Evolutionary conservation across 495 filamentous ascomycete species (phyloP).

Genomic region (Penicillium canariense): DNA sequence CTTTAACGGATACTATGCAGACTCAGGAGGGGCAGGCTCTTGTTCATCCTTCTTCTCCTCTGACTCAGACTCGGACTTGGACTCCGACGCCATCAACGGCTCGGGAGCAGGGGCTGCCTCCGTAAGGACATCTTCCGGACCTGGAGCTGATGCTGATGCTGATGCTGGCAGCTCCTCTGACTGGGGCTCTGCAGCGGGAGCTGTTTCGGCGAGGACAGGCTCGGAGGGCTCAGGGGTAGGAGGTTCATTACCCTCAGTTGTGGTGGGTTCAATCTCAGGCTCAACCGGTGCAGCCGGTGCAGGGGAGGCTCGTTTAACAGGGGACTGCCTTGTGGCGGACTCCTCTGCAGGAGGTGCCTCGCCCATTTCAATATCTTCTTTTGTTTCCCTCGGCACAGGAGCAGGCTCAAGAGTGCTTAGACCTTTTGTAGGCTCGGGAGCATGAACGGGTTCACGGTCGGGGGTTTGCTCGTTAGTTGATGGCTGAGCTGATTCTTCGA

Average conservation of each 20-base stretch:
- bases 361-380: slow-evolving; percentile 14
- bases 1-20: not conserved
- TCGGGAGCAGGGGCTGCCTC: not conserved
- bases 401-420: not conserved
- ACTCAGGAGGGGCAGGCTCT: slow-evolving; percentile 2
- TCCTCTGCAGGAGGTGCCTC: slow-evolving; percentile 5
- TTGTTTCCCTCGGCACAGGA: not conserved
- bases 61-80: not conserved
- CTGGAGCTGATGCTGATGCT: slow-evolving; percentile 1
- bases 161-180: slow-evolving; percentile 3
- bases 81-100: not conserved
- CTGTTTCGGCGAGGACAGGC: not conserved
- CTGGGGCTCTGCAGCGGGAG: slow-evolving; percentile 5
- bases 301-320: slow-evolving; percentile 2
- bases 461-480: not conserved
- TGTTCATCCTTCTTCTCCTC: slow-evolving; percentile 10
- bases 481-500: not conserved
- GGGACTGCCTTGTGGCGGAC: not conserved
- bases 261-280: not conserved
- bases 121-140: too few relatives aligned
- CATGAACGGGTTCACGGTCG: not conserved
- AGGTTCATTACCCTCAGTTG: not conserved
- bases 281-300: not conserved
- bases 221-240: not conserved
- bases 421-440: not conserved